Conservation (phyloP, 176 grass and related monocot genomes). For the Poa pratensis region DNA sequence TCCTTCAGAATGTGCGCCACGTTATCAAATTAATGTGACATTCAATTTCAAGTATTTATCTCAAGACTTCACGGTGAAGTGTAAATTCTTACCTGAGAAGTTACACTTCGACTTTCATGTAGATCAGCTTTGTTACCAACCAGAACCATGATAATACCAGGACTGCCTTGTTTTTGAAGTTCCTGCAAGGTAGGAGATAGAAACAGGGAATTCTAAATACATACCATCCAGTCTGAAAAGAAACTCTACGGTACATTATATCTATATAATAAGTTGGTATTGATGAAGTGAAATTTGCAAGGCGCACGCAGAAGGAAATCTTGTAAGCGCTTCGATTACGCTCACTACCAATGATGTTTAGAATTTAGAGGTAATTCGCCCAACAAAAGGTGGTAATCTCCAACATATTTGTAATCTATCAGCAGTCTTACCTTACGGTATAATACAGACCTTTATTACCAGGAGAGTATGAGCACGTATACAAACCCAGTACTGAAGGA, state of each 20-base stretch:
- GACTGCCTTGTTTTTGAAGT: constrained; percentile 96
- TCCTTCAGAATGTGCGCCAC: constrained; percentile 58
- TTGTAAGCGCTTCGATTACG: not conserved
- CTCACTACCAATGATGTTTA: not conserved
- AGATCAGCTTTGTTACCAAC: constrained; percentile 97
- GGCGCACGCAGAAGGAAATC: not conserved
- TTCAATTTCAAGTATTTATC: constrained; percentile 5
- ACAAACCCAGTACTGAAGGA: not conserved
- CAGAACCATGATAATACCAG: constrained; percentile 92
- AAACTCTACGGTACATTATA: not conserved
- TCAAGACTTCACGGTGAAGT: not conserved
- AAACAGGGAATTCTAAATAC: constrained; percentile 28
- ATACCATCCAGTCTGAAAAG: not conserved
- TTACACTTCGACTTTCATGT: constrained; percentile 77
- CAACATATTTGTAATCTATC: constrained; percentile 22
- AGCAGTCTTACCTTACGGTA: constrained; percentile 2
- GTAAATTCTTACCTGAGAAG: constrained; percentile 53
- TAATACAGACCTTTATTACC: not conserved
- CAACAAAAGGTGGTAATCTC: not conserved
- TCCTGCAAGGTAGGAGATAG: constrained; percentile 52
- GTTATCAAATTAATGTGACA: constrained; percentile 16
- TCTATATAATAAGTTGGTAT: not conserved
- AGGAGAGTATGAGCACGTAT: not conserved
- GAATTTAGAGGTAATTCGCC: not conserved
- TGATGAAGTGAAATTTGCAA: constrained; percentile 5